Evolutionary conservation across 1,139 yeast genomes (phyloP).

Genomic region (Candida buenavistaensis): DNA sequence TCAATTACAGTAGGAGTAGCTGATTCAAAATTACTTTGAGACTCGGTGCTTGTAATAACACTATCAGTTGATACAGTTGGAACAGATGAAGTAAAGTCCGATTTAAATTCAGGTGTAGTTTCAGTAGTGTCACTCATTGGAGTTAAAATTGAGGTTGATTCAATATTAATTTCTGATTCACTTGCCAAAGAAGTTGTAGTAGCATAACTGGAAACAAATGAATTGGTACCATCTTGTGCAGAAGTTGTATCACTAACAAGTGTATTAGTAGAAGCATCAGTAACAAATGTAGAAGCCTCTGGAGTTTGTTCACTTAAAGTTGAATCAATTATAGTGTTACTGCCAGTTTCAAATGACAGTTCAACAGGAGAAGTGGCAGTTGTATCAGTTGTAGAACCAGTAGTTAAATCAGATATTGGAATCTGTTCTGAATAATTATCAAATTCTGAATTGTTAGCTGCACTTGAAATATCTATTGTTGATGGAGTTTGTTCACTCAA

Average conservation of each 20-base stretch:
- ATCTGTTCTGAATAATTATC: conserved; percentile 2
- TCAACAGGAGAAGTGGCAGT: conserved; percentile 5
- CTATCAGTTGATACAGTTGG: background rate
- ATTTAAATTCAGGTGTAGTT: conserved; percentile 2
- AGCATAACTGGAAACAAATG: too few species aligned
- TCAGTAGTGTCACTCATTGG: conserved; percentile 2
- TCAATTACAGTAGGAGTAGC: conserved; percentile 2
- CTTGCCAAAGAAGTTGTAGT: too few species aligned
- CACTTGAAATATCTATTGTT: background rate
- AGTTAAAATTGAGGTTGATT: conserved; percentile 2
- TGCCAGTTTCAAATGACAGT: background rate
- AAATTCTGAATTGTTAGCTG: conserved; percentile 8
- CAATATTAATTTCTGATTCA: too few species aligned
- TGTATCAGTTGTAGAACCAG: background rate
- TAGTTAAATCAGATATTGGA: conserved; percentile 3
- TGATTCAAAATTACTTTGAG: background rate
- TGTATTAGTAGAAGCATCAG: background rate
- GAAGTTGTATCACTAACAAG: too few species aligned
- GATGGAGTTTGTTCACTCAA: too few species aligned
- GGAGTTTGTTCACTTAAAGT: too few species aligned
- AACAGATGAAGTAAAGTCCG: conserved; percentile 1
- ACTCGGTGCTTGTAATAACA: background rate
- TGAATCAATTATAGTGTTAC: background rate
- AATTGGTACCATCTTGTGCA: too few species aligned
- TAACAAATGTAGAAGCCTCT: background rate